Percentiles rank a stretch among this genome's conserved stretches.
Evolutionary conservation across 2,329 filamentous ascomycete species (phyloP).

Genomic region (Golovinomyces cichoracearum): DNA sequence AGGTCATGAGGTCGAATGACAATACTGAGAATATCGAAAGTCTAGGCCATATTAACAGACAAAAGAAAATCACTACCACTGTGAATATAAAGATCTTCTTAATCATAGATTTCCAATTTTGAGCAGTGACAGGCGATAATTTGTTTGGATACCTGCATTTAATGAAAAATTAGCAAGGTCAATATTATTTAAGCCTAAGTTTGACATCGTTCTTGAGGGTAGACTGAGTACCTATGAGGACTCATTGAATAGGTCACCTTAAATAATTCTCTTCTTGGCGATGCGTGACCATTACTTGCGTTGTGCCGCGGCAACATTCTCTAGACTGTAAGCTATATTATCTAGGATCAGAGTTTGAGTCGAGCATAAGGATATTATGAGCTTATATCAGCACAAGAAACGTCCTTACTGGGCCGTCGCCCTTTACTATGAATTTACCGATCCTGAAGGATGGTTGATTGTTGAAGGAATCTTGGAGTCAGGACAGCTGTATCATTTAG

Average conservation of each 20-base stretch:
- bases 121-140: constrained; percentile 40
- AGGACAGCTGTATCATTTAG: too few species aligned
- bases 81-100: constrained; percentile 36
- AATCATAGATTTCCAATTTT: constrained; percentile 48
- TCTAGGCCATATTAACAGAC: constrained; percentile 50
- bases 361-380: too few species aligned
- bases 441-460: too few species aligned
- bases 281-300: constrained; percentile 51
- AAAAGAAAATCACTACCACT: constrained; percentile 35
- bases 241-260: constrained; percentile 57
- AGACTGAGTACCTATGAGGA: constrained; percentile 42
- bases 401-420: too few species aligned
- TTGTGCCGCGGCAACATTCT: constrained; percentile 74
- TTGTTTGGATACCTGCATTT: constrained; percentile 57
- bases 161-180: constrained; percentile 1
- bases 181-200: constrained; percentile 1
- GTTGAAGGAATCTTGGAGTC: too few species aligned
- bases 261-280: constrained; percentile 24
- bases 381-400: too few species aligned
- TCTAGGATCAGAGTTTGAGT: too few species aligned
- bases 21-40: constrained; percentile 33
- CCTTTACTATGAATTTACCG: too few species aligned
- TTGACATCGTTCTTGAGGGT: constrained; percentile 4
- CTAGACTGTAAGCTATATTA: too few species aligned
- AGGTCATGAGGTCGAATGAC: constrained; percentile 45